These are phyloP conservation scores for Diplodia corticola DNA, from an alignment of 2,329 filamentous ascomycete genomes.

Conservation along the genomic window DNA sequence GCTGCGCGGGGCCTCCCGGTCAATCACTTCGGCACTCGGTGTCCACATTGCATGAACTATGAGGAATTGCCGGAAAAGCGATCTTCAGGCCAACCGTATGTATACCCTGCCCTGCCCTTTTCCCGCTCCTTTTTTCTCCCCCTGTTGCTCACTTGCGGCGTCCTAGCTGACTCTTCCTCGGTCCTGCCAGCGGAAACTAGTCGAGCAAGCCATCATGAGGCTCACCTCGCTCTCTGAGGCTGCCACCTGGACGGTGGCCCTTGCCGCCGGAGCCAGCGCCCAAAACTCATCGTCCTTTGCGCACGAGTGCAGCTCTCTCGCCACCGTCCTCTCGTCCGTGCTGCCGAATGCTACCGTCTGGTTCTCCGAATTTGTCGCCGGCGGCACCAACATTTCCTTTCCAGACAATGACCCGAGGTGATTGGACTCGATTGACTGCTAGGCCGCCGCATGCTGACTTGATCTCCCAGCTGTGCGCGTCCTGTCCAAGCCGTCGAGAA, in stretches of 20 bases:
- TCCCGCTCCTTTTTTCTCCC: not conserved
- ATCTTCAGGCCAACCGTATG: conserved; percentile 7
- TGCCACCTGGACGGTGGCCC: not conserved
- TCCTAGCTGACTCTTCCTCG: not conserved
- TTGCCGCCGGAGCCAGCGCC: not conserved
- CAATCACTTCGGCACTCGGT: not conserved
- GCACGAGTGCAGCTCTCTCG: conserved; percentile 15
- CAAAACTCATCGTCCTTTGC: conserved; percentile 5
- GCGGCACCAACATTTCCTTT: conserved; percentile 39
- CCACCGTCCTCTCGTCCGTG: conserved; percentile 1
- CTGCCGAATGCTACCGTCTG: conserved; percentile 39
- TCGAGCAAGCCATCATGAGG: conserved; percentile 8
- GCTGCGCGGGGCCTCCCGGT: conserved; percentile 4
- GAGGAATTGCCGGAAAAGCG: not conserved
- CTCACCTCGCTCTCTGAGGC: not conserved
- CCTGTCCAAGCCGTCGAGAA: conserved; percentile 38
- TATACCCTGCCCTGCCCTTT: conserved; percentile 3
- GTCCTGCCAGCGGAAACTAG: not conserved
- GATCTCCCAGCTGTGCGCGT: conserved; percentile 30
- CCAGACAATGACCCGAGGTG: conserved; percentile 17
- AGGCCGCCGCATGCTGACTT: not conserved
- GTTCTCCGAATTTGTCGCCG: conserved; percentile 41
- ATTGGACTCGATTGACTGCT: not conserved
- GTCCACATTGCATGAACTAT: not conserved
- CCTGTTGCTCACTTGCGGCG: not conserved